Evolutionary conservation across 2,329 filamentous ascomycete species (phyloP).

Genomic region (Karstenula rhodostoma): DNA sequence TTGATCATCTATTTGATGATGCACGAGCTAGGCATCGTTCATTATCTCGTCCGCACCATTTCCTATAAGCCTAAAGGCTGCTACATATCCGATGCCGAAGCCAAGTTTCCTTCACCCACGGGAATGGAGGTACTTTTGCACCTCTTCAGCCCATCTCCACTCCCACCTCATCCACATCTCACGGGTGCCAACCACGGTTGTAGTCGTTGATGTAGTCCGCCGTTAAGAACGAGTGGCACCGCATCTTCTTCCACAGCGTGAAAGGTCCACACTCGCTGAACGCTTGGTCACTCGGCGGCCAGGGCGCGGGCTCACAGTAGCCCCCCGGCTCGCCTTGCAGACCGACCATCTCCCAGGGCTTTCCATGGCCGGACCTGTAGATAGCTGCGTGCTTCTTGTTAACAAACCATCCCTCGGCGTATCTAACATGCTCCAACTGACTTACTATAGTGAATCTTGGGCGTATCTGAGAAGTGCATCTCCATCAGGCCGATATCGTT

Average conservation of each 20-base stretch:
- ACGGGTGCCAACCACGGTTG: not conserved
- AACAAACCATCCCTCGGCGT: not conserved
- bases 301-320: not conserved
- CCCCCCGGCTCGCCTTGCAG: not conserved
- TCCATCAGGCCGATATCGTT: not conserved
- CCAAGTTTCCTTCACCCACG: too few species aligned
- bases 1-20: too few species aligned
- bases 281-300: not conserved
- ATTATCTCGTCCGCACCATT: too few species aligned
- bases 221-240: not conserved
- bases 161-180: not conserved
- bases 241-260: not conserved
- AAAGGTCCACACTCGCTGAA: not conserved
- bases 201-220: not conserved
- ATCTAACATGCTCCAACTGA: not conserved
- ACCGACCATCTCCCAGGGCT: not conserved
- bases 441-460: not conserved
- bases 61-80: too few species aligned
- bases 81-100: too few species aligned
- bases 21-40: too few species aligned
- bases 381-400: not conserved
- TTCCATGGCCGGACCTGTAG: not conserved
- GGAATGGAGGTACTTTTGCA: too few species aligned
- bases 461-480: constrained; percentile 1
- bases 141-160: too few species aligned